phyloP scores from a whole-genome alignment of 371 early-diverging fungal species.

The Mortierella sp. region DNA sequence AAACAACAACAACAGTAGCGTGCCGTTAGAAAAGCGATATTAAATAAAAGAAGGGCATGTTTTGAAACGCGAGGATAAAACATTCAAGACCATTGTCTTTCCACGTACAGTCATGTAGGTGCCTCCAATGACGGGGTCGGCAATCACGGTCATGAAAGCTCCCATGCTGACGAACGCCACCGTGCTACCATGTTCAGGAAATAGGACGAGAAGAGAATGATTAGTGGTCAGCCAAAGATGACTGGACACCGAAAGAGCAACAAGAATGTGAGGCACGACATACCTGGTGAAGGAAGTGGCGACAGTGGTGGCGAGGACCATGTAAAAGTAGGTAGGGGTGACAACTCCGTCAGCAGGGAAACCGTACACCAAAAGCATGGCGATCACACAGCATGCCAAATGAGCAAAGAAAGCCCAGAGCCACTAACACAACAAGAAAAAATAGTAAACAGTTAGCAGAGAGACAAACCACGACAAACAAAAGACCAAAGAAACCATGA shows the following conservation, averaged over 20 bases:
- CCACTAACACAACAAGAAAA: conserved; percentile 78
- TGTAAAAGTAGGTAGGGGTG: conserved; percentile 78
- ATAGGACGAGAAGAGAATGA: not conserved
- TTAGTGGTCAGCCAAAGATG: not conserved
- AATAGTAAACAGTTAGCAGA: conserved; percentile 54
- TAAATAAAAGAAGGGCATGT: not conserved
- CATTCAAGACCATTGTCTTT: not conserved
- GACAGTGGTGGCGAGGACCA: conserved; percentile 88
- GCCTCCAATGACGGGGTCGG: conserved; percentile 97
- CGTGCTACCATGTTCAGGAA: conserved; percentile 67
- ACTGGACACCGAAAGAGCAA: not conserved
- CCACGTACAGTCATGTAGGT: conserved; percentile 94
- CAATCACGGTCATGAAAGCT: conserved; percentile 94
- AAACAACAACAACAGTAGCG: not conserved
- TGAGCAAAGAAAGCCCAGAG: conserved; percentile 91
- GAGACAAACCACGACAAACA: conserved; percentile 51
- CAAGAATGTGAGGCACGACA: not conserved
- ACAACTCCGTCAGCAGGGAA: conserved; percentile 82
- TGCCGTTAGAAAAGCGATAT: not conserved
- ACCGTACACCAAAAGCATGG: conserved; percentile 86
- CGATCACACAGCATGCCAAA: conserved; percentile 79
- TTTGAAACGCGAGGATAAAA: not conserved
- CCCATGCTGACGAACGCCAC: conserved; percentile 97
- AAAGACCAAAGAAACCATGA: conserved; percentile 74
- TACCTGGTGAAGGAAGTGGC: conserved; percentile 87